A percentile compares a stretch with the other conserved stretches of the same genome.
Conservation (phyloP, 306 rosid genomes). For the Cicer arietinum region DNA sequence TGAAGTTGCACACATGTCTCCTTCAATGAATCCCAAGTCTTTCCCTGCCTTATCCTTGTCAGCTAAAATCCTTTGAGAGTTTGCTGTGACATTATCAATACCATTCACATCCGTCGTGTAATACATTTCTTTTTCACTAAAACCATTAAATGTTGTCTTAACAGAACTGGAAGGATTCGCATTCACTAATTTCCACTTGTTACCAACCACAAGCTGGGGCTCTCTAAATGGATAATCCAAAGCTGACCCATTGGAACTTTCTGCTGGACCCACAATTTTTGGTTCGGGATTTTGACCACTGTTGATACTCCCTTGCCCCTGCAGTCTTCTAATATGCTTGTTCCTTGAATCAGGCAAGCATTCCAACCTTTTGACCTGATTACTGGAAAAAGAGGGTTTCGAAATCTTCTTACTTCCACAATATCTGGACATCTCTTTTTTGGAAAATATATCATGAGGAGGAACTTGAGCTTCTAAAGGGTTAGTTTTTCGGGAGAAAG, state of each 20-base stretch:
- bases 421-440: conserved; percentile 73
- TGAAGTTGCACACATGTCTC: conserved; percentile 93
- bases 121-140: conserved; percentile 51
- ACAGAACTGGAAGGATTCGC: conserved; percentile 52
- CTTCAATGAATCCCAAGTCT: conserved; percentile 62
- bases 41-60: conserved; percentile 53
- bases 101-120: conserved; percentile 40
- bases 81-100: conserved; percentile 45
- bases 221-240: conserved; percentile 45
- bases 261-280: conserved; percentile 50
- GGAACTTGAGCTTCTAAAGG: conserved; percentile 88
- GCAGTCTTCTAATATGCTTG: conserved; percentile 42
- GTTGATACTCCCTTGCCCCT: conserved; percentile 41
- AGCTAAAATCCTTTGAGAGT: conserved; percentile 48
- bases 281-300: conserved; percentile 40
- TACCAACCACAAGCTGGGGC: conserved; percentile 48
- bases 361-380: conserved; percentile 53
- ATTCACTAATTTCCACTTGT: conserved; percentile 48
- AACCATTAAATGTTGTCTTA: conserved; percentile 53
- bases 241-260: conserved; percentile 53
- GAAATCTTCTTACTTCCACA: conserved; percentile 61
- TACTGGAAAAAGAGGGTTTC: conserved; percentile 57
- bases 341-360: conserved; percentile 49
- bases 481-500: conserved; percentile 53
- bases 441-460: conserved; percentile 75